Evolutionary conservation across 2,329 filamentous ascomycete species (phyloP), one percentile per base, ranked within the genome.

Genomic region (Rhynchosporium agropyri): DNA sequence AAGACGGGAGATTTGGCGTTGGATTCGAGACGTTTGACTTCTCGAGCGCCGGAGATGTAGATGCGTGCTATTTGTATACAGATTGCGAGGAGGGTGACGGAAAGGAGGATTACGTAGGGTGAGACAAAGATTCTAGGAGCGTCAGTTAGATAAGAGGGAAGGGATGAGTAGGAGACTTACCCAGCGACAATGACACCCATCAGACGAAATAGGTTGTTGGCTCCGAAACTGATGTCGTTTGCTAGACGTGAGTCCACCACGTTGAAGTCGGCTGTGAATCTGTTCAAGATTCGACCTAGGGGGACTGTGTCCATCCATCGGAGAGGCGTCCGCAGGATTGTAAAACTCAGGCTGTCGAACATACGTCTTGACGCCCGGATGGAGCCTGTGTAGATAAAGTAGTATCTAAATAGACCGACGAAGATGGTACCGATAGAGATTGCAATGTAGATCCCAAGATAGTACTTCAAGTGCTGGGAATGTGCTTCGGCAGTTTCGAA

Each of bases 291-390:
- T 51, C 90, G 84, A 2, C 90, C 90, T 1, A 92, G 79, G 0
- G 91, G 91, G 0, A 92, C 87, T 0, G 90, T 93, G 72, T 94
- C 90, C 43, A 94, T 81, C 89, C 89, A 92, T 65, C 89, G 81
- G n/a, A 93, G 79, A 1, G 89, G 90, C 5, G 90, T 87, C 20
- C 88, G 84, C 3, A 94, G 79, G 10, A 94, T 81, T 0, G 84
- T 81, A 67, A 84, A 86, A 49, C 88, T 84, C 66, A 92, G 82
- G 58, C 82, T 82, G 28, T 85, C 81, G 67, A 92, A 94, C 3
- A 93, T 79, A 50, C 77, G 77, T 45, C 85, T 80, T n/a, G 89
- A 92, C 3, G 89, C 89, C 63, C 80, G 82, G 68, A 92, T 80
- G 12, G 89, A 89, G 54, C 88, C 86, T 7, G 78, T 68, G 69